These are phyloP conservation scores for Coprinopsis cinerea DNA, from an alignment of 768 basidiomycete species.

Conservation along the genomic window DNA sequence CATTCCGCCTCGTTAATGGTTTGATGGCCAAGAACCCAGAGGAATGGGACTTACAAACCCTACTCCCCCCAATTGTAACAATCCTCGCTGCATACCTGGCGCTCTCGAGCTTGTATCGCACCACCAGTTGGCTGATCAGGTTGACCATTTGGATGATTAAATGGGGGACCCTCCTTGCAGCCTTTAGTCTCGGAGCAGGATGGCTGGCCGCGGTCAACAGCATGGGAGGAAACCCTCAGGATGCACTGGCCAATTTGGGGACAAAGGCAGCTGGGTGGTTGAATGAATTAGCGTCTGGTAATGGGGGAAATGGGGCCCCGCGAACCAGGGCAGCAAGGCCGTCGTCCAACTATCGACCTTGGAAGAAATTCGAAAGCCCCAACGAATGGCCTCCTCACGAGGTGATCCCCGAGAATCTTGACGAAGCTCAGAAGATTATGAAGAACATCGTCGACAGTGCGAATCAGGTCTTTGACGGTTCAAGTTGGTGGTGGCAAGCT, in stretches of 20 bases:
- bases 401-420: neutral
- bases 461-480: conserved; percentile 8
- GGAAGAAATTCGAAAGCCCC: neutral
- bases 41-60: conserved; percentile 60
- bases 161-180: conserved; percentile 62
- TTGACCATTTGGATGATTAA: conserved; percentile 66
- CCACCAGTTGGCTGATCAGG: conserved; percentile 68
- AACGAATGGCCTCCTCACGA: neutral
- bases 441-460: conserved; percentile 6
- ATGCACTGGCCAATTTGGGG: conserved; percentile 3
- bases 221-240: neutral
- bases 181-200: conserved; percentile 46
- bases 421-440: conserved; percentile 7
- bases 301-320: too few relatives aligned
- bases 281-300: conserved; percentile 9
- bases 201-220: conserved; percentile 32
- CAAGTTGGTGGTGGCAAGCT: conserved; percentile 5
- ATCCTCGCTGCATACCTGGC: conserved; percentile 71
- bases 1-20: conserved; percentile 41
- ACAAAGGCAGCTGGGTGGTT: conserved; percentile 21
- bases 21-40: conserved; percentile 46
- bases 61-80: conserved; percentile 71
- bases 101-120: conserved; percentile 71
- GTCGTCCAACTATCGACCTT: neutral
- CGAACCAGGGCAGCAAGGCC: conserved; percentile 10